phyloP scores from a whole-genome alignment of 768 basidiomycete species.

The Phanerodontia chrysosporium region DNA sequence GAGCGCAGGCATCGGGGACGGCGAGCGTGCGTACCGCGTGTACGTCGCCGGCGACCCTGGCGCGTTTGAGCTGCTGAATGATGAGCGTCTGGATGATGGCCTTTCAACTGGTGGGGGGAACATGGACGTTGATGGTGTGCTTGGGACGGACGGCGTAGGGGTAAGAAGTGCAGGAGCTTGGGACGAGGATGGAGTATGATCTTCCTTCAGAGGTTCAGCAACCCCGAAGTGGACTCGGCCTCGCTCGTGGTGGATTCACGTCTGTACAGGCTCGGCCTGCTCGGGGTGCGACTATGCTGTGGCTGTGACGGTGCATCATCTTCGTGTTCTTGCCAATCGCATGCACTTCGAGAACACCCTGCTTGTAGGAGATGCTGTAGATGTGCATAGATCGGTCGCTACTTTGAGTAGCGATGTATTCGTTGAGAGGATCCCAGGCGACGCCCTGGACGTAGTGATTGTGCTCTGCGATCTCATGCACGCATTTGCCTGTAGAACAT shows the following conservation, averaged over 20 bases:
- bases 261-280: conserved; percentile 57
- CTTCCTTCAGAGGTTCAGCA: conserved; percentile 52
- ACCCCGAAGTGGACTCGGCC: conserved; percentile 53
- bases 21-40: conserved; percentile 71
- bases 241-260: conserved; percentile 77
- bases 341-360: conserved; percentile 84
- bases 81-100: conserved; percentile 59
- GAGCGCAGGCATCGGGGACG: conserved; percentile 87
- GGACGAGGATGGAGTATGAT: conserved; percentile 34
- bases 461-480: conserved; percentile 90
- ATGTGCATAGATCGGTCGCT: conserved; percentile 96
- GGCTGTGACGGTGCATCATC: conserved; percentile 65
- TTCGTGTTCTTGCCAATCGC: conserved; percentile 86
- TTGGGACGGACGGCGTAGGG: conserved; percentile 64
- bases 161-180: conserved; percentile 43
- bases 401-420: conserved; percentile 96
- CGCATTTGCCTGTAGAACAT: conserved; percentile 63
- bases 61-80: conserved; percentile 77
- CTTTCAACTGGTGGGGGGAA: conserved; percentile 66
- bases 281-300: conserved; percentile 70
- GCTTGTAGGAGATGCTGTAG: conserved; percentile 75
- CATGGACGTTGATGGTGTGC: conserved; percentile 55
- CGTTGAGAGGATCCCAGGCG: conserved; percentile 96
- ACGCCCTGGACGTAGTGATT: conserved; percentile 97
- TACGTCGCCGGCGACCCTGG: conserved; percentile 63